These are phyloP conservation scores for Puccinia polysora DNA, from an alignment of 1,284 basidiomycete species.

Conservation along the genomic window DNA sequence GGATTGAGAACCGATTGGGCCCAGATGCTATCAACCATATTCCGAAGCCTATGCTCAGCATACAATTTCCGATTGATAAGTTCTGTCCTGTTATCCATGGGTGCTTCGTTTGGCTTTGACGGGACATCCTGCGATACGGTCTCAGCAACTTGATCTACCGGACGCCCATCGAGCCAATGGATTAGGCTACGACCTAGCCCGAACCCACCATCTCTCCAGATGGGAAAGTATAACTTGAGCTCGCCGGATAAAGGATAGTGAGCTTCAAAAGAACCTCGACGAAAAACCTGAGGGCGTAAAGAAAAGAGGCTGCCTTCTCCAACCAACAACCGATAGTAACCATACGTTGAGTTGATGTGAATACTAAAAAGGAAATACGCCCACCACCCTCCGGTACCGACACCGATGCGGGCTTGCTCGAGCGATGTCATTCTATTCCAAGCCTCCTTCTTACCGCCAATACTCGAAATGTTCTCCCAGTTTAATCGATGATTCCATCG, in stretches of 20 bases:
- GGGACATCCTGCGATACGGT: neutral
- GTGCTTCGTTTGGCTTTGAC: neutral
- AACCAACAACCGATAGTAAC: slow-evolving; percentile 23
- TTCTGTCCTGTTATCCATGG: neutral
- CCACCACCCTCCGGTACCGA: slow-evolving; percentile 33
- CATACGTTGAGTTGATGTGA: slow-evolving; percentile 19
- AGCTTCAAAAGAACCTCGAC: slow-evolving; percentile 25
- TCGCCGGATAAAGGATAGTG: slow-evolving; percentile 32
- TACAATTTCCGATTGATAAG: neutral
- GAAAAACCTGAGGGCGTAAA: neutral
- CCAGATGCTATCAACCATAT: slow-evolving; percentile 5
- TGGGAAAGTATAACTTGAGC: slow-evolving; percentile 12
- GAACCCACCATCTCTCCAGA: slow-evolving; percentile 34
- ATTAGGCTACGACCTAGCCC: slow-evolving; percentile 34
- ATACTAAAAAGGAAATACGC: slow-evolving; percentile 11
- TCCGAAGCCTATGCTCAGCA: neutral
- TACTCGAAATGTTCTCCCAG: slow-evolving; percentile 22
- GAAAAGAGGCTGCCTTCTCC: slow-evolving; percentile 17
- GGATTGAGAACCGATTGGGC: no score
- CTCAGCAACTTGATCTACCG: neutral
- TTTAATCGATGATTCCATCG: slow-evolving; percentile 33
- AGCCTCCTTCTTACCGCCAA: neutral
- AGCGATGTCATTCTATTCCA: slow-evolving; percentile 8
- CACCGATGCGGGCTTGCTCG: slow-evolving; percentile 12
- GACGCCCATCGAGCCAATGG: slow-evolving; percentile 27